Evolutionary conservation across 495 filamentous ascomycete species (phyloP), one percentile per base, ranked within the genome.

Genomic region (Collariella sp.): DNA sequence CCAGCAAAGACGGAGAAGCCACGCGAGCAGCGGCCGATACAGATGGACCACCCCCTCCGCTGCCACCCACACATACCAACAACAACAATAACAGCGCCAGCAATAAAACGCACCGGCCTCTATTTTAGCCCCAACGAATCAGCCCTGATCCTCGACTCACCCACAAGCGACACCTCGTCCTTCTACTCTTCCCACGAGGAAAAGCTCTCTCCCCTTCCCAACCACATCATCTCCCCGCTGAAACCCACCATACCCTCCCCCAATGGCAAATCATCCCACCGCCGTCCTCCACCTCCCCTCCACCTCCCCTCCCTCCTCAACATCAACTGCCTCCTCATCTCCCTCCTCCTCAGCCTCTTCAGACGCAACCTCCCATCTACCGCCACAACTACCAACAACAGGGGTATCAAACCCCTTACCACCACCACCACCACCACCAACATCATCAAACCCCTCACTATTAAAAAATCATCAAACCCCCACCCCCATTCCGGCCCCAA

Each of bases 201-300:
- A 40, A 60, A 66, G n/a, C 44, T 61, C 16, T 39, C 63, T 11
- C 16, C 46, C n/a, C 42, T 29, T 15, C 36, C 5, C 22, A 24
- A n/a, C 26, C 57, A 2, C 31, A 16, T 7, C 15, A 11, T 11
- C 58, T 6, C 52, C 61, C 19, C n/a, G n/a, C 64, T 41, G 34
- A 62, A 34, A 52, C 68, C 53, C 56, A 66, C 55, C 63, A 69
- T 57, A 61, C 63, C 60, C 13, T 76, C 54, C 77, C 76, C 18
- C 60, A 72, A 52, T 79, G 79, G 76, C 67, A 79, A 55, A 79
- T 79, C 62, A 54, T 79, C 39, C 66, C 71, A 3, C 70, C 70
- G 18, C 57, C 57, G 2, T 56, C 70, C 7, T 62, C 68, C 29
- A 50, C 64, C 9, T 60, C 67, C 1, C 56, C 33, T 59, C 67